Conservation (phyloP, 78 protist species). For the Chrysochromulina tobinii region DNA sequence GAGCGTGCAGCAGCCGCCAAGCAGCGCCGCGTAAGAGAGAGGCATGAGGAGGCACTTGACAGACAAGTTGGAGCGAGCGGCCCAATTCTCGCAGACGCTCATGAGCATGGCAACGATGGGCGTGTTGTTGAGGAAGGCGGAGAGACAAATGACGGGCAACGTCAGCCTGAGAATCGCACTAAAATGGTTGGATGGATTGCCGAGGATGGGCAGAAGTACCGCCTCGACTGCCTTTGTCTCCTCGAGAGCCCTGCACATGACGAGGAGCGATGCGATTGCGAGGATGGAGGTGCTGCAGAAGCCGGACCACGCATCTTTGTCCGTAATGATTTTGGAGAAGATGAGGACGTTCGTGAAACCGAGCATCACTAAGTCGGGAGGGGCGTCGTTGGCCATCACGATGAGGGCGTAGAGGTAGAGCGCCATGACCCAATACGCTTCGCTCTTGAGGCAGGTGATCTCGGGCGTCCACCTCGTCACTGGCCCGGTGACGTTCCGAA, state of each 20-base stretch:
- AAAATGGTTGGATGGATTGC: neutral
- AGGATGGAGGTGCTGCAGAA: slow-evolving; percentile 31
- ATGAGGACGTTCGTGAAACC: slow-evolving; percentile 4
- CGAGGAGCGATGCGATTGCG: slow-evolving; percentile 36
- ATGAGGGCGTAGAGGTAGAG: neutral
- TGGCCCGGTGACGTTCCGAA: no score
- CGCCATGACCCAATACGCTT: neutral
- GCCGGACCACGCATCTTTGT: slow-evolving; percentile 43
- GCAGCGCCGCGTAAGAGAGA: slow-evolving; percentile 15
- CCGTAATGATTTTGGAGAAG: slow-evolving; percentile 3
- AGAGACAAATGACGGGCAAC: neutral
- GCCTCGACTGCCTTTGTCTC: neutral
- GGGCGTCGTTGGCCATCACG: slow-evolving; percentile 20
- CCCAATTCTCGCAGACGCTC: neutral
- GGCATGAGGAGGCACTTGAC: slow-evolving; percentile 22
- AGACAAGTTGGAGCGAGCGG: neutral
- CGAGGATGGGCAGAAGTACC: neutral
- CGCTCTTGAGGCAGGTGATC: no score
- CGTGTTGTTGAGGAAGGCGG: slow-evolving; percentile 36
- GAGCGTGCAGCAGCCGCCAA: slow-evolving; percentile 50
- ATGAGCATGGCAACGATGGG: slow-evolving; percentile 24
- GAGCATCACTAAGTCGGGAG: slow-evolving; percentile 41
- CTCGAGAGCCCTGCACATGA: neutral
- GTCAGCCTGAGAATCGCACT: neutral
- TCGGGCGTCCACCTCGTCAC: no score